Evolutionary conservation across 225 moss, liverwort and hornwort species (phyloP), one percentile per base, ranked within the genome.

Genomic region (Antitrichia curtipendula): DNA sequence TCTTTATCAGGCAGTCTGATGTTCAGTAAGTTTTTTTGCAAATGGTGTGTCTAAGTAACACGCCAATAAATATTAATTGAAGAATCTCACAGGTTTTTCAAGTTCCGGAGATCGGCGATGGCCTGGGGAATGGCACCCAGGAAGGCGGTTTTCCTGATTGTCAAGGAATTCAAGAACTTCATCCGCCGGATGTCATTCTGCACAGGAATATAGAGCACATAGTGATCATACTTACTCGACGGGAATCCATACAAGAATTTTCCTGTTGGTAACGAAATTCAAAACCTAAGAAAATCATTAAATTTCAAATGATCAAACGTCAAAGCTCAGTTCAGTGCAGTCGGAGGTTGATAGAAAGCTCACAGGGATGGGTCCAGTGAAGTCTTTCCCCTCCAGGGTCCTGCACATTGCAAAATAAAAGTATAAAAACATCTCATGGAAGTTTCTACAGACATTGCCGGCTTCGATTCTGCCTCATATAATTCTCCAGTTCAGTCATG

Each of bases 301-400:
- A 58, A 20, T 9, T 45, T 18, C 12, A 7, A 57, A 45, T 64
- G 40, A 41, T 82, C 20, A 19, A 81, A 49, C 31, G 15, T 72
- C 21, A n/a, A 64, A 61, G 38, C 38, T 36, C 19, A 57, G 5
- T 79, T 79, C 59, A 69, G 16, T 40, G 43, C 31, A n/a, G 40
- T 6, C 45, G 45, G 45, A 77, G 68, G 47, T 81, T 52, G 52
- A 73, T 6, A 18, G 20, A 5, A 32, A 50, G 69, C 90, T 87
- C 68, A 91, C 92, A 41, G 92, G 94, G 64, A 94, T 94, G 18
- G 70, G 65, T 41, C 94, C 94, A 17, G 77, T 92, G 78, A 94
- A 94, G 59, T 94, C 94, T 54, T 87, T 86, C 53, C 94, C 94
- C 82, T 94, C 92, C 81, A 94, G 21, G 14, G 91, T 91, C 90